Percentiles rank a stretch among this genome's conserved stretches.
Evolutionary conservation across 2,329 filamentous ascomycete species (phyloP).

Genomic region (Stagonosporopsis cucurbitacearum): DNA sequence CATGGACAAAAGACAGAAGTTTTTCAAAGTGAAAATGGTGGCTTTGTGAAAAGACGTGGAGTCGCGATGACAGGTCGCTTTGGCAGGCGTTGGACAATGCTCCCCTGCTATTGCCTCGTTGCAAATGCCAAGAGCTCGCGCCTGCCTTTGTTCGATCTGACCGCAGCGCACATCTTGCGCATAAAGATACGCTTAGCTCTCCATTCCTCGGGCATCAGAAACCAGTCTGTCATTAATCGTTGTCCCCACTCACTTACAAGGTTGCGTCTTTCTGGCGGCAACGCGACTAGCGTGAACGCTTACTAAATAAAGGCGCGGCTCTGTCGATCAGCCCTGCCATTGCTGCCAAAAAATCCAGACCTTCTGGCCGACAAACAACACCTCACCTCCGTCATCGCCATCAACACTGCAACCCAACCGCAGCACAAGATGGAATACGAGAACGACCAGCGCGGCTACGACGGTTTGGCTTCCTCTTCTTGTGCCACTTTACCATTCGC

Average conservation of each 20-base stretch:
- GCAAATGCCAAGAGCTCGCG: conserved; percentile 8
- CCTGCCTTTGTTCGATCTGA: conserved; percentile 18
- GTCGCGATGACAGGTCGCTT: conserved; percentile 5
- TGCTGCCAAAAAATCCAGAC: conserved; percentile 38
- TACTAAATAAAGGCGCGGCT: conserved; percentile 39
- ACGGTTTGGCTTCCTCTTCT: conserved; percentile 59
- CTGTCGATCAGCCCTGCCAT: conserved; percentile 41
- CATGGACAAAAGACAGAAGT: neutral
- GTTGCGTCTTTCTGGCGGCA: conserved; percentile 25
- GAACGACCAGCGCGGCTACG: conserved; percentile 69
- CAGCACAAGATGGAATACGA: conserved; percentile 68
- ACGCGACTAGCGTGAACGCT: conserved; percentile 36
- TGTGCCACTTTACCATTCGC: conserved; percentile 20
- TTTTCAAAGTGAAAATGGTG: neutral
- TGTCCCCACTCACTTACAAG: conserved; percentile 31
- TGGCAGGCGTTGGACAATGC: conserved; percentile 3
- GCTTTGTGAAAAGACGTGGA: conserved; percentile 8
- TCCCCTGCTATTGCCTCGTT: conserved; percentile 16
- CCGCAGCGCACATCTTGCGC: conserved; percentile 7
- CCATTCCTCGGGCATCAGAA: neutral
- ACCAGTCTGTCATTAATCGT: conserved; percentile 1
- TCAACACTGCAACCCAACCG: conserved; percentile 32
- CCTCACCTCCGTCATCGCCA: conserved; percentile 26
- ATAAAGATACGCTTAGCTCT: conserved; percentile 11
- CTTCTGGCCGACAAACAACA: conserved; percentile 29